Evolutionary conservation across 192 early-diverging fungal genomes (phyloP), one percentile per base, ranked within the genome.

Genomic region (Chytriomyces hyalinus): DNA sequence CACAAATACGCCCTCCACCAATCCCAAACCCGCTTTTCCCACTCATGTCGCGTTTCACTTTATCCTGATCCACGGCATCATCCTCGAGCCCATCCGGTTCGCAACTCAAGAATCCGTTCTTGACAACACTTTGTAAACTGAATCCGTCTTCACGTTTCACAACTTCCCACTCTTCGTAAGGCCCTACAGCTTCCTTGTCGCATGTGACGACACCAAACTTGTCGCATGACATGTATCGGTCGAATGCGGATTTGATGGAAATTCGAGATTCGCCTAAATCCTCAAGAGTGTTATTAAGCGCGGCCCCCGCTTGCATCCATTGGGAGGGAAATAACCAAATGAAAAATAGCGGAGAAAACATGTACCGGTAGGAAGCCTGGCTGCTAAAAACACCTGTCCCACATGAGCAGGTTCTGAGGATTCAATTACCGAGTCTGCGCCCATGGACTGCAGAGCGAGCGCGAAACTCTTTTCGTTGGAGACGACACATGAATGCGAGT

Each of bases 91-190:
- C 76, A 65, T 79, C 77, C 49, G 88, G 86, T 65, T 90, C 92
- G 15, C 87, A 84, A 67, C 84, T 89, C 75, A 94, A 72, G 72
- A 90, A 93, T 68, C 89, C 91, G 17, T 86, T 92, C 70, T 89
- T 91, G 28, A 49, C 64, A 15, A 79, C 73, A 74, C 78, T 91
- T 82, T 92, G 87, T 11, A 94, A 81, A 26, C 86, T 87, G 15
- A 91, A 80, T 0, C 93, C 94, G 26, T 90, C 92, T 13, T 93
- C 92, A n/a, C 83, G 62, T 17, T 92, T 65, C 13, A 89, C 78
- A 6, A 91, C 86, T 48, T 85, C 85, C 92, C 92, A 94, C 79
- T 94, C 94, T 75, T 95, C 93, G 51, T 85, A 82, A n/a, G 88
- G 90, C 0, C 93, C 92, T 47, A 94, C 91, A 0, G 93, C 94